Conservation (phyloP, 768 basidiomycete genomes). For the Boletellus ananiceps region DNA sequence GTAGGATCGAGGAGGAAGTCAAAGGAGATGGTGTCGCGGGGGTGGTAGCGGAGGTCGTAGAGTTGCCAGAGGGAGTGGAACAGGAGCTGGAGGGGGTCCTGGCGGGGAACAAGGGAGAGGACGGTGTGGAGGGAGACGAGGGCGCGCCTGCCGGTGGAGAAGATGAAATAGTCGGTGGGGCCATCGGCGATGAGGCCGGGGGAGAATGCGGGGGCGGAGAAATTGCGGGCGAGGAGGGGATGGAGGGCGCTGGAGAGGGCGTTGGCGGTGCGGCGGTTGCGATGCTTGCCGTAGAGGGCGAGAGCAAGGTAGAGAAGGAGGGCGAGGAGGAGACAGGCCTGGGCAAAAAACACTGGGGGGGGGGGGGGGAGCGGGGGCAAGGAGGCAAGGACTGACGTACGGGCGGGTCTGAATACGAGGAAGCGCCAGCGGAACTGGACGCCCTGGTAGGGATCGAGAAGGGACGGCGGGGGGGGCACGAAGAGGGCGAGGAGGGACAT, state of each 20-base stretch:
- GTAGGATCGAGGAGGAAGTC: constrained; percentile 67
- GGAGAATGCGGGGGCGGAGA: constrained; percentile 57
- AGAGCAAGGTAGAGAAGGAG: constrained; percentile 54
- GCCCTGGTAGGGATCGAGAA: constrained; percentile 62
- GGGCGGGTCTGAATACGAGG: constrained; percentile 76
- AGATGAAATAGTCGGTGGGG: constrained; percentile 72
- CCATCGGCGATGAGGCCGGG: constrained; percentile 62
- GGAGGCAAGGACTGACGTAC: constrained; percentile 32
- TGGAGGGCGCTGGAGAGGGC: constrained; percentile 62
- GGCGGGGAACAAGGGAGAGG: constrained; percentile 74
- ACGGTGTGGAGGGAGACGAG: constrained; percentile 75
- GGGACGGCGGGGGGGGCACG: constrained; percentile 2
- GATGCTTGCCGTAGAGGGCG: constrained; percentile 54
- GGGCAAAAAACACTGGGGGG: constrained; percentile 56
- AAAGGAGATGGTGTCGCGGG: constrained; percentile 65
- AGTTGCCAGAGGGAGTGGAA: constrained; percentile 61
- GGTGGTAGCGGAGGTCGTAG: constrained; percentile 70
- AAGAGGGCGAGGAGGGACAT: constrained; percentile 19
- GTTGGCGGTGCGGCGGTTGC: constrained; percentile 57
- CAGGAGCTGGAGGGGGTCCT: constrained; percentile 68
- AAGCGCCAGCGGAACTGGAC: constrained; percentile 68
- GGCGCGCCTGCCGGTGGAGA: constrained; percentile 81
- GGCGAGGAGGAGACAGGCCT: constrained; percentile 51
- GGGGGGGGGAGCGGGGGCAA: neutral
- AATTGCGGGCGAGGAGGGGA: constrained; percentile 62